A percentile compares a stretch with the other conserved stretches of the same genome.
Conservation (phyloP, 2,329 filamentous ascomycete species). For the Trichophyton schoenleinii region DNA sequence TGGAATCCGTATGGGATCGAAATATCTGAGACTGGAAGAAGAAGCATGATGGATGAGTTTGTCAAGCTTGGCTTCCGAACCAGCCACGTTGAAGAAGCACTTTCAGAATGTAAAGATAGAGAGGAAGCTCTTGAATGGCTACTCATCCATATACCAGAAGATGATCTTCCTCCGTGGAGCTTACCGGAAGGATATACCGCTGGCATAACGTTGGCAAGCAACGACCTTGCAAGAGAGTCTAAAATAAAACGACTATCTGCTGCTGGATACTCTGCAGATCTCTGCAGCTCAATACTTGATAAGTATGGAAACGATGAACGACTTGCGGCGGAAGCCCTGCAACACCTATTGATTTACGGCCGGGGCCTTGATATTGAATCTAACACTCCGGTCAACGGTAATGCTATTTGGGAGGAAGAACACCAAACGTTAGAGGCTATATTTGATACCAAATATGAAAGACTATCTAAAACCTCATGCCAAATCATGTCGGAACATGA, state of each 20-base stretch:
- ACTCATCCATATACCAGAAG: slow-evolving; percentile 90
- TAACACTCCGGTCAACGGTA: slow-evolving; percentile 25
- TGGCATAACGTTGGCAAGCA: slow-evolving; percentile 73
- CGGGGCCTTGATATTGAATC: slow-evolving; percentile 11
- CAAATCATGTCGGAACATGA: slow-evolving; percentile 52
- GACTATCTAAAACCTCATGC: slow-evolving; percentile 51
- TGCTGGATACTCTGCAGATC: slow-evolving; percentile 71
- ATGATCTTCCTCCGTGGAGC: slow-evolving; percentile 87
- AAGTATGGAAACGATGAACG: slow-evolving; percentile 59
- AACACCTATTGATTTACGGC: slow-evolving; percentile 52
- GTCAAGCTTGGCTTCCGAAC: slow-evolving; percentile 70
- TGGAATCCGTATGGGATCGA: slow-evolving; percentile 75
- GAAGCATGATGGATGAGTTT: slow-evolving; percentile 58
- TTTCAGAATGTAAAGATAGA: slow-evolving; percentile 73
- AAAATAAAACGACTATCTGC: slow-evolving; percentile 69
- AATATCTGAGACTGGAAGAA: slow-evolving; percentile 47
- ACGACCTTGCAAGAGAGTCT: slow-evolving; percentile 66
- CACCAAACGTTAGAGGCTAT: slow-evolving; percentile 73
- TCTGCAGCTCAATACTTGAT: slow-evolving; percentile 68
- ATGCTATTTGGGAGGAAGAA: slow-evolving; percentile 72
- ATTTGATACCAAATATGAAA: slow-evolving; percentile 60
- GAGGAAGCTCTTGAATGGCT: slow-evolving; percentile 95
- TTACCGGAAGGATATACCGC: slow-evolving; percentile 84
- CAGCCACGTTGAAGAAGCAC: slow-evolving; percentile 80
- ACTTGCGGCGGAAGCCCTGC: slow-evolving; percentile 65